A percentile compares a stretch with the other conserved stretches of the same genome.
Evolutionary conservation across 2,329 filamentous ascomycete genomes (phyloP).

Genomic region (Diaporthe batatas): DNA sequence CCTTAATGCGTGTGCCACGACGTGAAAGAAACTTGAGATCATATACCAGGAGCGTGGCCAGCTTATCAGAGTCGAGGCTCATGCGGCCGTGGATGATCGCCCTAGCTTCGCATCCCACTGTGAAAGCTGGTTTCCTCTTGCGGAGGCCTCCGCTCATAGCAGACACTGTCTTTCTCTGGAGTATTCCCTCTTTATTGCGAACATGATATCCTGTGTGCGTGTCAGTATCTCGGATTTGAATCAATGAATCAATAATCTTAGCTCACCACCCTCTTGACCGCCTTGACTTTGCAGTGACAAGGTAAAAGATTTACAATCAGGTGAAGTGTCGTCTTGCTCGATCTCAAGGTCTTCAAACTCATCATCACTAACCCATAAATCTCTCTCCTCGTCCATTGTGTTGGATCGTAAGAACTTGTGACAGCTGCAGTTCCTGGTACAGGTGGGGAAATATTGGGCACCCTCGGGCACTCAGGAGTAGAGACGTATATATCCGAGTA

Average conservation of each 20-base stretch:
- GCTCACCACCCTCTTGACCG: not conserved
- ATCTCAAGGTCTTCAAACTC: not conserved
- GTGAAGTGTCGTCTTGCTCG: not conserved
- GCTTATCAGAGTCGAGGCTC: not conserved
- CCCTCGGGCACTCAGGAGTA: too few relatives aligned
- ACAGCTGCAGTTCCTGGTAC: too few relatives aligned
- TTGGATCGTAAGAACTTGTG: too few relatives aligned
- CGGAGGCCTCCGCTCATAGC: not conserved
- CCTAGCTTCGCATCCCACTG: constrained; percentile 13
- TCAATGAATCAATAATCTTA: not conserved
- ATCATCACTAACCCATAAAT: not conserved
- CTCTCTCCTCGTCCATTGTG: not conserved
- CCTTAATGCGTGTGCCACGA: constrained; percentile 18
- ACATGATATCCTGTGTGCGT: constrained; percentile 19
- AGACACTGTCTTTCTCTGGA: not conserved
- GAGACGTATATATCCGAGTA: too few relatives aligned
- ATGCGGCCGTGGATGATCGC: constrained; percentile 24
- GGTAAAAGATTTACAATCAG: not conserved
- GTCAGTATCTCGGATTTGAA: too few relatives aligned
- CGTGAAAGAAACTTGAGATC: constrained; percentile 18
- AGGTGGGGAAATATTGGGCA: too few relatives aligned
- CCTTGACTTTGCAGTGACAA: not conserved
- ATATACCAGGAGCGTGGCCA: constrained; percentile 20
- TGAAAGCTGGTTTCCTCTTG: constrained; percentile 17
- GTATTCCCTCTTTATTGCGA: not conserved